A percentile compares a stretch with the other conserved stretches of the same genome.
phyloP scores from a whole-genome alignment of 148 eudicot genomes.

The Vaccinium vitisidaea region DNA sequence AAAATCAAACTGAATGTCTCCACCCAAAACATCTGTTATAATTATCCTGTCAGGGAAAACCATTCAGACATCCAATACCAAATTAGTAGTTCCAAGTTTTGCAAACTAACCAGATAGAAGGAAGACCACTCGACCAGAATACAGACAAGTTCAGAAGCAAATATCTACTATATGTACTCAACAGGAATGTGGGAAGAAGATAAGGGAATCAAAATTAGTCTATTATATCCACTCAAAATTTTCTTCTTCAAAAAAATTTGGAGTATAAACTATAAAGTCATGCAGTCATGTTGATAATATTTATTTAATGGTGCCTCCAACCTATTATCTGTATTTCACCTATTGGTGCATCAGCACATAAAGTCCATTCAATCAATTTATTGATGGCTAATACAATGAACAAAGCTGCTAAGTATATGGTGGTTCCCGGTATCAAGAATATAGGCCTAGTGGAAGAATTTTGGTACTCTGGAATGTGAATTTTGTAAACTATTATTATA shows the following conservation, averaged over 20 bases:
- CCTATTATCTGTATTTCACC: not conserved
- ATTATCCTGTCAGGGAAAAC: slow-evolving; percentile 60
- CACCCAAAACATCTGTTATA: slow-evolving; percentile 96
- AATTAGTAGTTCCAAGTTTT: not conserved
- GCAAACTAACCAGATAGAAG: not conserved
- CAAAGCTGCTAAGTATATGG: not conserved
- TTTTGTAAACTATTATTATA: not conserved
- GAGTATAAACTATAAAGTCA: not conserved
- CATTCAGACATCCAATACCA: slow-evolving; percentile 1
- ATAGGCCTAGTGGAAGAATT: not conserved
- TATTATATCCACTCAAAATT: not conserved
- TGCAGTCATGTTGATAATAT: not conserved
- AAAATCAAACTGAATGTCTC: slow-evolving; percentile 96
- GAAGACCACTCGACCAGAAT: not conserved
- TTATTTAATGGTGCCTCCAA: not conserved
- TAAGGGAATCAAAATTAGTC: not conserved
- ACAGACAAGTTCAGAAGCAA: not conserved
- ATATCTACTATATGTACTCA: not conserved
- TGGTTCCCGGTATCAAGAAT: not conserved
- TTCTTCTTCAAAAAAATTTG: not conserved
- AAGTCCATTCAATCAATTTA: not conserved
- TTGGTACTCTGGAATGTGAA: not conserved
- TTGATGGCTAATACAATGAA: not conserved
- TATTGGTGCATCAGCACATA: not conserved
- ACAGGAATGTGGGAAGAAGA: not conserved